Percentiles rank a stretch among this genome's conserved stretches.
phyloP scores from a whole-genome alignment of 2,329 filamentous ascomycete species.

The Byssothecium circinans region DNA sequence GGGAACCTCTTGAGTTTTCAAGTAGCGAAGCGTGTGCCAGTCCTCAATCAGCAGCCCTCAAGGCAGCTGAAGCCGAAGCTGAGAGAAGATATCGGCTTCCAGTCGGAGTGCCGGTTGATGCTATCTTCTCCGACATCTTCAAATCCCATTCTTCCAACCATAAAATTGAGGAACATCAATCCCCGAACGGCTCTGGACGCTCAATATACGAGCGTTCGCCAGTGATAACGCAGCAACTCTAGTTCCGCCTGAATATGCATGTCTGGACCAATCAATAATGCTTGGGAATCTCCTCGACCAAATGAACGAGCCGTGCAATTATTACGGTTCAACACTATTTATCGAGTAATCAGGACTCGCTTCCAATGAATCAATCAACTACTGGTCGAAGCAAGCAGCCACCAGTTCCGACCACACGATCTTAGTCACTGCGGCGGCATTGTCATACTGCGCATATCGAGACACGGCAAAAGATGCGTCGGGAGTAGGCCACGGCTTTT shows the following conservation, averaged over 20 bases:
- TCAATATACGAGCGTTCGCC: not conserved
- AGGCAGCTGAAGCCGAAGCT: not conserved
- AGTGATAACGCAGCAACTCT: not conserved
- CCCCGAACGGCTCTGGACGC: not conserved
- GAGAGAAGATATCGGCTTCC: not conserved
- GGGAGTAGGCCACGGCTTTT: slow-evolving; percentile 13
- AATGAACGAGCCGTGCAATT: slow-evolving; percentile 8
- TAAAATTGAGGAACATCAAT: not conserved
- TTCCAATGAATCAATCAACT: slow-evolving; percentile 7
- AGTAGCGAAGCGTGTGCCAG: not conserved
- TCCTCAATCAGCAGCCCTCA: not conserved
- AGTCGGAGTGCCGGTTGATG: not conserved
- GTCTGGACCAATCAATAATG: slow-evolving; percentile 12
- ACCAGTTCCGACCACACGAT: slow-evolving; percentile 1
- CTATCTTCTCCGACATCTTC: not conserved
- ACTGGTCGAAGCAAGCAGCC: slow-evolving; percentile 11
- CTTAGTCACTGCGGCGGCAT: not conserved
- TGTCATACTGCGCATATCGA: slow-evolving; percentile 15
- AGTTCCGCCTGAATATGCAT: not conserved
- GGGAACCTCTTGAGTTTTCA: not conserved
- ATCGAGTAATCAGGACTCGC: slow-evolving; percentile 6
- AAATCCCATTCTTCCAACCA: not conserved
- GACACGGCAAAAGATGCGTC: slow-evolving; percentile 6
- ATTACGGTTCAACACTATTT: slow-evolving; percentile 11
- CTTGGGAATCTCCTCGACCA: slow-evolving; percentile 10